These are phyloP conservation scores for Lentinus polychrous DNA, from an alignment of 1,284 basidiomycete genomes.

Conservation along the genomic window DNA sequence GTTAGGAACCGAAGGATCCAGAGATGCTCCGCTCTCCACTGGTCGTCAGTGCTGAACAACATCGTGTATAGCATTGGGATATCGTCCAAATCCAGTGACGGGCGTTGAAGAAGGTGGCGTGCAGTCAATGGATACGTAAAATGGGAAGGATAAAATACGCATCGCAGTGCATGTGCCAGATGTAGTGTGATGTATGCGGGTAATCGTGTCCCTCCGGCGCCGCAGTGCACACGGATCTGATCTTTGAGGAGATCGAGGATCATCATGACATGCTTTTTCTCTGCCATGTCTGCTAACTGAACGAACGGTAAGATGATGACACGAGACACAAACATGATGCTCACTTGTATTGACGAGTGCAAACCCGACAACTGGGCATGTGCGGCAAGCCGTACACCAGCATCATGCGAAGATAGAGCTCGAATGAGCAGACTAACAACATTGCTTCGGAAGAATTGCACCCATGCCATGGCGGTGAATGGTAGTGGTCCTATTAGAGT, in stretches of 20 bases:
- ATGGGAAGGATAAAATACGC: slow-evolving; percentile 72
- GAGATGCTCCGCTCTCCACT: slow-evolving; percentile 77
- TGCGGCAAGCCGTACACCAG: slow-evolving; percentile 50
- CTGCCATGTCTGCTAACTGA: slow-evolving; percentile 69
- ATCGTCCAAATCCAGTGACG: slow-evolving; percentile 66
- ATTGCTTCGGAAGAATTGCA: slow-evolving; percentile 81
- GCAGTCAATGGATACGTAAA: slow-evolving; percentile 78
- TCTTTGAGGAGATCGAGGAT: slow-evolving; percentile 72
- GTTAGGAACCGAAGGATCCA: slow-evolving; percentile 87
- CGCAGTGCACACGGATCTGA: slow-evolving; percentile 32
- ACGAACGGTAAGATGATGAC: neutral
- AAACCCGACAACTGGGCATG: slow-evolving; percentile 47
- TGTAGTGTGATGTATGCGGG: slow-evolving; percentile 79
- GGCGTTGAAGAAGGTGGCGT: slow-evolving; percentile 80
- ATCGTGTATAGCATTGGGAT: slow-evolving; percentile 83
- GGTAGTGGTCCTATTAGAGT: slow-evolving; percentile 53
- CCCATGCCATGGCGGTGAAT: slow-evolving; percentile 68
- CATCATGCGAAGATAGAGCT: slow-evolving; percentile 65
- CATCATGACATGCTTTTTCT: slow-evolving; percentile 72
- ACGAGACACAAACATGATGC: slow-evolving; percentile 11
- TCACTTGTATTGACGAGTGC: slow-evolving; percentile 50
- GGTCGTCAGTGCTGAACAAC: slow-evolving; percentile 70
- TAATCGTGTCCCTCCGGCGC: slow-evolving; percentile 37
- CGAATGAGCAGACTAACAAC: slow-evolving; percentile 71
- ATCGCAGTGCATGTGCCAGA: slow-evolving; percentile 72